Evolutionary conservation across 805 yeast species (phyloP).

Genomic region (Myxozyma vanderwaltii): DNA sequence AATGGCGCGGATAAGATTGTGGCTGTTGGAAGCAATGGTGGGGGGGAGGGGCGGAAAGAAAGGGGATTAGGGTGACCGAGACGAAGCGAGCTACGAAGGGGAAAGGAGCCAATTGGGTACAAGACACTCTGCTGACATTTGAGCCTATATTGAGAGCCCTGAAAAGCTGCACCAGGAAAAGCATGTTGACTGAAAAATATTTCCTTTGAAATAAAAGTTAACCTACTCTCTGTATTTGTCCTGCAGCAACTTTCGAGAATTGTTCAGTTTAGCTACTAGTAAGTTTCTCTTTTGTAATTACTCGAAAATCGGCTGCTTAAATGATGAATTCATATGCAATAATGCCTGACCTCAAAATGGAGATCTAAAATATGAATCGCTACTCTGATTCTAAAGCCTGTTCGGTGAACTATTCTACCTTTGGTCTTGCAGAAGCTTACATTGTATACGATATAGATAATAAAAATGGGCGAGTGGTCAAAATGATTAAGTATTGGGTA

Average conservation of each 20-base stretch:
- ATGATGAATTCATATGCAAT: slow-evolving; percentile 27
- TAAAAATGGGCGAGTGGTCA: too few species aligned
- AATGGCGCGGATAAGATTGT: too few species aligned
- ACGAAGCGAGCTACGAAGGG: slow-evolving; percentile 3
- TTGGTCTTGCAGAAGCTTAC: too few species aligned
- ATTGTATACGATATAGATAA: too few species aligned
- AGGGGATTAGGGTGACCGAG: background rate
- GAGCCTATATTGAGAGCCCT: background rate
- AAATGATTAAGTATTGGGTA: too few species aligned
- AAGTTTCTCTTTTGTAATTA: background rate
- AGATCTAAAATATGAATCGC: slow-evolving; percentile 33
- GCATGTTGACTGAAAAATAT: too few species aligned
- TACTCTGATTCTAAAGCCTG: slow-evolving; percentile 30
- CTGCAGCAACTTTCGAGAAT: too few species aligned
- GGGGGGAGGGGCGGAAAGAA: too few species aligned
- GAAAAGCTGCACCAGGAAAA: background rate
- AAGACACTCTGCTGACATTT: background rate
- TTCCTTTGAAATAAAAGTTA: too few species aligned
- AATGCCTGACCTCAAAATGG: slow-evolving; percentile 31
- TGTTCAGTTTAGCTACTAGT: too few species aligned
- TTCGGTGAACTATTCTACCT: background rate
- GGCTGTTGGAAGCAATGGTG: background rate
- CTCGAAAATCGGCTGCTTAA: background rate
- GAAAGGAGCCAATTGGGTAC: too few species aligned
- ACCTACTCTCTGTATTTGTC: too few species aligned